Conservation (phyloP, 225 moss, liverwort and hornwort genomes). For the Pseudisothecium myosuroides region DNA sequence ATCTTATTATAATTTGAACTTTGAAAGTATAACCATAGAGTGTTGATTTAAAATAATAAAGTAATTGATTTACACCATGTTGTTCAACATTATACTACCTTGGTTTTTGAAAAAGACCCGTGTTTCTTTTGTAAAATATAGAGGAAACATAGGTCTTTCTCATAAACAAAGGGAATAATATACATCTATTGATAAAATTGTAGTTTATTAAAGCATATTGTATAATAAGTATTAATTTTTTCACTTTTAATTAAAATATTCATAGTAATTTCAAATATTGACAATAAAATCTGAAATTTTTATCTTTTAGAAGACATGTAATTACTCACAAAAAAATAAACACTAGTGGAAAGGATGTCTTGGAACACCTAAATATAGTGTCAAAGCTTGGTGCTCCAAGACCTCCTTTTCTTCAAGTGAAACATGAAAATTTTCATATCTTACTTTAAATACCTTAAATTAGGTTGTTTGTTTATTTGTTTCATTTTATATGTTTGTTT, state of each 20-base stretch:
- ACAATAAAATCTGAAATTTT: not conserved
- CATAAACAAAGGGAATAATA: too few species aligned
- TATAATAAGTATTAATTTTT: not conserved
- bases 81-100: not conserved
- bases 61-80: not conserved
- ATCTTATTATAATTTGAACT: not conserved
- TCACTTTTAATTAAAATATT: not conserved
- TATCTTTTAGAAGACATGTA: not conserved
- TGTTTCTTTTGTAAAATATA: too few species aligned
- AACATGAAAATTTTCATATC: not conserved
- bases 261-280: not conserved
- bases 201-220: not conserved
- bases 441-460: too few species aligned
- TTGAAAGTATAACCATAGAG: not conserved
- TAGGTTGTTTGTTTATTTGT: too few species aligned
- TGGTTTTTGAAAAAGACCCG: too few species aligned
- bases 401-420: accelerated
- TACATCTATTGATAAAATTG: accelerated
- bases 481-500: too few species aligned
- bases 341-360: accelerated
- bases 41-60: not conserved
- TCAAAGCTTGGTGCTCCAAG: accelerated
- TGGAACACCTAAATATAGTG: accelerated
- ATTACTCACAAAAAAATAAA: not conserved
- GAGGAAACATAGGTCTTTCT: too few species aligned